Evolutionary conservation across 176 grass and related monocot species (phyloP).

Genomic region (Rhynchospora breviuscula): DNA sequence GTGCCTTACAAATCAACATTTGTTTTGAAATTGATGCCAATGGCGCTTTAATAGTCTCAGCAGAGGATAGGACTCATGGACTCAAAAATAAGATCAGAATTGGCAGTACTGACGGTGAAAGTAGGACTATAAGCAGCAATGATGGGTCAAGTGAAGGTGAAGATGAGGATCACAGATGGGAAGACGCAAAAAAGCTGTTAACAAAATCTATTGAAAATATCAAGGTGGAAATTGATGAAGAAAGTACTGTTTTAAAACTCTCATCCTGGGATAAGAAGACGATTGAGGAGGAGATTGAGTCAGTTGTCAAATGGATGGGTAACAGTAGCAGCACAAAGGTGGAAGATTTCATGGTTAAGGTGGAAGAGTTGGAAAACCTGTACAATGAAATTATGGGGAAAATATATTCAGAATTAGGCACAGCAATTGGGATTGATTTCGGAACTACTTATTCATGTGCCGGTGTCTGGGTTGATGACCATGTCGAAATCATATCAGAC

Average conservation of each 20-base stretch:
- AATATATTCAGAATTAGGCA: neutral
- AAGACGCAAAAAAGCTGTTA: slow-evolving; percentile 1
- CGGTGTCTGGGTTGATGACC: slow-evolving; percentile 11
- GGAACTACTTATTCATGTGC: slow-evolving; percentile 17
- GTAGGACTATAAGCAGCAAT: neutral
- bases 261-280: neutral
- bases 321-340: neutral
- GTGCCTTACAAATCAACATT: slow-evolving; percentile 4
- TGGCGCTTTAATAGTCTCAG: slow-evolving; percentile 20
- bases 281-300: slow-evolving; percentile 8
- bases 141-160: neutral
- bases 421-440: slow-evolving; percentile 22
- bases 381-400: slow-evolving; percentile 6
- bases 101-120: neutral
- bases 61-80: slow-evolving; percentile 2
- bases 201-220: neutral
- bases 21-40: slow-evolving; percentile 16
- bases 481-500: slow-evolving; percentile 17
- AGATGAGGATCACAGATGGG: neutral
- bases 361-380: slow-evolving; percentile 15
- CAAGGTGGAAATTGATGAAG: neutral
- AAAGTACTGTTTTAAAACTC: neutral
- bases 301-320: slow-evolving; percentile 5
- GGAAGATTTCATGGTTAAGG: slow-evolving; percentile 5
- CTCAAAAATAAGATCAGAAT: slow-evolving; percentile 17